Evolutionary conservation across 2,329 filamentous ascomycete species (phyloP).

Genomic region (Exophiala xenobiotica): DNA sequence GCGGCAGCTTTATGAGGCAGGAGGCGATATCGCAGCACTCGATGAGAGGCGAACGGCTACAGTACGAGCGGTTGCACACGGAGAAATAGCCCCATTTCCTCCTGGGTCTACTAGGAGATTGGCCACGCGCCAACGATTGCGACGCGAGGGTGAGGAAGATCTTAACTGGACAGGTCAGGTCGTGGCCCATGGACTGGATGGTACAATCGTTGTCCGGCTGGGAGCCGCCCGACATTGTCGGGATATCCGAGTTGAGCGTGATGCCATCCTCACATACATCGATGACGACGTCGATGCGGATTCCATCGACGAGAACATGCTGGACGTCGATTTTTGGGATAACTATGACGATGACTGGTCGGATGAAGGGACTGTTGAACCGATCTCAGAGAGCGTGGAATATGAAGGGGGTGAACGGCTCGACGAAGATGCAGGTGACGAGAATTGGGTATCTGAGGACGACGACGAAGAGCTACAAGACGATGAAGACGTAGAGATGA

Average conservation of each 20-base stretch:
- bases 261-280: constrained; percentile 50
- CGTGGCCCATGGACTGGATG: constrained; percentile 54
- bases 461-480: constrained; percentile 32
- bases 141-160: too few species aligned
- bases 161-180: constrained; percentile 59
- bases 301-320: constrained; percentile 37
- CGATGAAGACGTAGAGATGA: constrained; percentile 23
- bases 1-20: background rate
- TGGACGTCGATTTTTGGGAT: constrained; percentile 36
- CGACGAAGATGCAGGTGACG: constrained; percentile 44
- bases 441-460: constrained; percentile 43
- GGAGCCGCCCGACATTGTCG: constrained; percentile 49
- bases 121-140: too few species aligned
- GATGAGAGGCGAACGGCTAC: too few species aligned
- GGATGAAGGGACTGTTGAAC: constrained; percentile 28
- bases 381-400: constrained; percentile 39
- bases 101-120: too few species aligned
- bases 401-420: constrained; percentile 46
- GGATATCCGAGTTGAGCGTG: constrained; percentile 51
- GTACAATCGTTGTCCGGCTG: constrained; percentile 54
- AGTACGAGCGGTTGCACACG: too few species aligned
- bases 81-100: too few species aligned
- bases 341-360: constrained; percentile 32
- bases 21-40: background rate
- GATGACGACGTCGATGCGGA: constrained; percentile 35